Evolutionary conservation across 495 filamentous ascomycete genomes (phyloP).

Genomic region (Talaromyces borbonicus): DNA sequence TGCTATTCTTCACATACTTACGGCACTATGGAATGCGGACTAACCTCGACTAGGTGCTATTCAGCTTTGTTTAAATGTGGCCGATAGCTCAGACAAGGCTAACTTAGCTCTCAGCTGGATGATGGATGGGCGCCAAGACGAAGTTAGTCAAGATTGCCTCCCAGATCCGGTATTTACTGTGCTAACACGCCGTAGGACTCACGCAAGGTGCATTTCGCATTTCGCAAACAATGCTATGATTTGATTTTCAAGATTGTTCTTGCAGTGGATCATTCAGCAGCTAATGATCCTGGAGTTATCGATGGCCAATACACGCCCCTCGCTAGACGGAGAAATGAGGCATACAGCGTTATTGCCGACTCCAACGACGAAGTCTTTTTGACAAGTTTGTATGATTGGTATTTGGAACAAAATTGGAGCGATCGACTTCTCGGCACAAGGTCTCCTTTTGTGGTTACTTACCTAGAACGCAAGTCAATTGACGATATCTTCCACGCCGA

Average conservation of each 20-base stretch:
- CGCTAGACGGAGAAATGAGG: conserved; percentile 72
- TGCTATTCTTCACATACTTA: conserved; percentile 3
- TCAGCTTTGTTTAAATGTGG: conserved; percentile 71
- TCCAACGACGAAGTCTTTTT: conserved; percentile 89
- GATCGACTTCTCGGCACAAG: conserved; percentile 76
- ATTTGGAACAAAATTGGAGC: conserved; percentile 67
- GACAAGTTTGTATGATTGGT: conserved; percentile 95
- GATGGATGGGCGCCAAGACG: conserved; percentile 47
- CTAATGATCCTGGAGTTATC: conserved; percentile 53
- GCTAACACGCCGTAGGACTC: conserved; percentile 52
- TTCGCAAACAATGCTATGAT: conserved; percentile 70
- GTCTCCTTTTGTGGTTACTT: conserved; percentile 77
- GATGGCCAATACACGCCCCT: conserved; percentile 69
- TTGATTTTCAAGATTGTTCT: conserved; percentile 69
- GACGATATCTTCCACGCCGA: conserved; percentile 69
- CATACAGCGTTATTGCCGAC: conserved; percentile 73
- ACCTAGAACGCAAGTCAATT: conserved; percentile 62
- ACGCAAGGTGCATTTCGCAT: conserved; percentile 53
- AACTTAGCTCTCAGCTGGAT: conserved; percentile 73
- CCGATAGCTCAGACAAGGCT: conserved; percentile 69
- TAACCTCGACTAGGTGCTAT: conserved; percentile 59
- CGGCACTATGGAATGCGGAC: conserved; percentile 11
- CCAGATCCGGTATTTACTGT: conserved; percentile 30
- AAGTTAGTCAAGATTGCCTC: conserved; percentile 26
- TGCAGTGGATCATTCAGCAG: conserved; percentile 60